These are phyloP conservation scores for Sanghuangporus baumii DNA, from an alignment of 1,284 basidiomycete genomes.

Conservation along the genomic window DNA sequence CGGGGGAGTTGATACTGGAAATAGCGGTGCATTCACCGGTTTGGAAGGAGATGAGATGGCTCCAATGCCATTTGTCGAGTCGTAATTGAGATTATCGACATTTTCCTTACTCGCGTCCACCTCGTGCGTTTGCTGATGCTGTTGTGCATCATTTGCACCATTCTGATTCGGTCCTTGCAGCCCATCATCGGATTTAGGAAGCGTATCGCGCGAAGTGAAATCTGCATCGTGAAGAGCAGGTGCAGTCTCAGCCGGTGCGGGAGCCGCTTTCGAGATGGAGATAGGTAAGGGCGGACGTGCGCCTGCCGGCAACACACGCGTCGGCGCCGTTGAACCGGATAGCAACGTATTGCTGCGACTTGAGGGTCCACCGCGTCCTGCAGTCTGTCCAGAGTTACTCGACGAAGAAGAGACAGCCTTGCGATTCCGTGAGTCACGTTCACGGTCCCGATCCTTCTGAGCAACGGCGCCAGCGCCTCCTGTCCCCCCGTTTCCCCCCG, in stretches of 20 bases:
- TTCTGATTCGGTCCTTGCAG: slow-evolving; percentile 30
- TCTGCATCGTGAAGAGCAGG: slow-evolving; percentile 71
- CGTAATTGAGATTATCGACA: not conserved
- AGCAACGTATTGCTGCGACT: slow-evolving; percentile 40
- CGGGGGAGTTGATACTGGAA: slow-evolving; percentile 49
- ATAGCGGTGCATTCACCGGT: slow-evolving; percentile 27
- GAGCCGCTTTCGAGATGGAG: slow-evolving; percentile 56
- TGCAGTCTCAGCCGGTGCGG: slow-evolving; percentile 74
- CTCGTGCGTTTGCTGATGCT: not conserved
- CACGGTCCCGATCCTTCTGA: slow-evolving; percentile 16
- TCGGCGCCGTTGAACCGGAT: slow-evolving; percentile 47
- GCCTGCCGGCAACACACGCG: slow-evolving; percentile 37
- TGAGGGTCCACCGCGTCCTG: not conserved
- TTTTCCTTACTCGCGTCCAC: not conserved
- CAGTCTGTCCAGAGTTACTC: slow-evolving; percentile 21
- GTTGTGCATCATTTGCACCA: not conserved
- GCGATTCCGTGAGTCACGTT: slow-evolving; percentile 18
- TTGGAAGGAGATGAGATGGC: slow-evolving; percentile 4
- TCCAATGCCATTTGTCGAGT: not conserved
- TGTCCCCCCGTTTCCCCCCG: slow-evolving; percentile 29
- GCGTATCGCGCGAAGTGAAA: slow-evolving; percentile 61
- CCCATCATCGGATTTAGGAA: not conserved
- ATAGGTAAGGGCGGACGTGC: slow-evolving; percentile 57
- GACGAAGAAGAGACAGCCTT: not conserved
- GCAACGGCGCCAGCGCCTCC: not conserved